Evolutionary conservation across 805 yeast genomes (phyloP).

Genomic region (Saccharomycopsis schoenii): DNA sequence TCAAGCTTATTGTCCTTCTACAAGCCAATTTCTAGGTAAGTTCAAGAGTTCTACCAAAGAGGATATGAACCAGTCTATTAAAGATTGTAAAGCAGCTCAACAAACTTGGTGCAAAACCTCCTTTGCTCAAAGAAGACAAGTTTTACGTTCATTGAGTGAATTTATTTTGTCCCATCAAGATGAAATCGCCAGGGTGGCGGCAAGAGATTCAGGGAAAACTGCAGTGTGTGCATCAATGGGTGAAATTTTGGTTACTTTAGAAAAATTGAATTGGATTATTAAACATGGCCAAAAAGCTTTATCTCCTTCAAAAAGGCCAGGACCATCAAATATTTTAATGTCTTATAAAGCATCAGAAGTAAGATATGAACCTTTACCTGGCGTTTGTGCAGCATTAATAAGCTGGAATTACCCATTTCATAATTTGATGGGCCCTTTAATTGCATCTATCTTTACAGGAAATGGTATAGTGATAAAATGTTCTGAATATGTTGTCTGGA

Average conservation of each 20-base stretch:
- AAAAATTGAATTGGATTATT: slow-evolving; percentile 83
- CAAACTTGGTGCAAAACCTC: slow-evolving; percentile 39
- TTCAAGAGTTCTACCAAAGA: slow-evolving; percentile 51
- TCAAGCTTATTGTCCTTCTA: slow-evolving; percentile 91
- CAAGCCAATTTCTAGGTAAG: slow-evolving; percentile 79
- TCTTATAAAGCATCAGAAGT: slow-evolving; percentile 89
- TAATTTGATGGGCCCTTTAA: slow-evolving; percentile 84
- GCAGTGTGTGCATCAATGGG: slow-evolving; percentile 95
- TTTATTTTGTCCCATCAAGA: slow-evolving; percentile 77
- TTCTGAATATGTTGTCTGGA: slow-evolving; percentile 95
- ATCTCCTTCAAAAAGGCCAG: slow-evolving; percentile 67
- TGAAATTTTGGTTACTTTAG: slow-evolving; percentile 89
- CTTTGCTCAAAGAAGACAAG: slow-evolving; percentile 56
- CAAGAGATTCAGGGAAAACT: slow-evolving; percentile 94
- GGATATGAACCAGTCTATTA: slow-evolving; percentile 62
- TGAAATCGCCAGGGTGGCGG: slow-evolving; percentile 81
- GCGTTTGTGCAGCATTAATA: slow-evolving; percentile 78
- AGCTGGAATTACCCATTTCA: slow-evolving; percentile 99
- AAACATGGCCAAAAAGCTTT: slow-evolving; percentile 71
- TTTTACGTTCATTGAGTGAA: slow-evolving; percentile 59
- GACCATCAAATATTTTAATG: slow-evolving; percentile 79
- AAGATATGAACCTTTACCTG: slow-evolving; percentile 74
- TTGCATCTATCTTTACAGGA: slow-evolving; percentile 84
- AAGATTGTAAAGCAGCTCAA: slow-evolving; percentile 47
- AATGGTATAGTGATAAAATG: slow-evolving; percentile 88